A percentile compares a stretch with the other conserved stretches of the same genome.
Conservation (phyloP, 148 eudicot genomes). For the Fagopyrum esculentum region DNA sequence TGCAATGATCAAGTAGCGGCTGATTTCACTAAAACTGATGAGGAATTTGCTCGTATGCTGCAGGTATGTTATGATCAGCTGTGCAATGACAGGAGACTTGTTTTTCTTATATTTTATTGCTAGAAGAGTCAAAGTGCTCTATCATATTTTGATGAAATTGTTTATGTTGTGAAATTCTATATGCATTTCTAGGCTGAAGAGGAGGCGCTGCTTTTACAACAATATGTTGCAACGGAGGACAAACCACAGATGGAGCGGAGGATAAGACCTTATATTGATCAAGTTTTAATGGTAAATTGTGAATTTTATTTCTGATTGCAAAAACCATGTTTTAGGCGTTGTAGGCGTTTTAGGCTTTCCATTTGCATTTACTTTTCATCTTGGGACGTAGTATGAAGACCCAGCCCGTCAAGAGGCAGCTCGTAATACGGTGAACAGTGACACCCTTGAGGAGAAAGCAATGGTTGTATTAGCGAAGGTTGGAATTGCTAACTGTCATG, state of each 20-base stretch:
- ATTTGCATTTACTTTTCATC: constrained; percentile 3
- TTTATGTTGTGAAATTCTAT: neutral
- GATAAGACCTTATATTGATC: constrained; percentile 60
- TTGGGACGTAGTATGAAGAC: constrained; percentile 69
- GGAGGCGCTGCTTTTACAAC: constrained; percentile 85
- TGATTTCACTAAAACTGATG: constrained; percentile 48
- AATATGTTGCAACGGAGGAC: constrained; percentile 40
- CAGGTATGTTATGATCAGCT: constrained; percentile 42
- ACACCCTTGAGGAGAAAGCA: constrained; percentile 88
- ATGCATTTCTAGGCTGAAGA: constrained; percentile 63
- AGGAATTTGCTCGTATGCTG: constrained; percentile 78
- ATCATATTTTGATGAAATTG: neutral
- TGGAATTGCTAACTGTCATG: constrained; percentile 5
- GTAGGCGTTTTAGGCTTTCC: neutral
- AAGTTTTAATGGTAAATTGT: constrained; percentile 59
- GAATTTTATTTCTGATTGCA: neutral
- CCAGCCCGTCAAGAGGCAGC: constrained; percentile 72
- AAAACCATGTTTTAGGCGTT: neutral
- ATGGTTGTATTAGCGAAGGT: constrained; percentile 77
- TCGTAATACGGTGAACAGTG: constrained; percentile 69
- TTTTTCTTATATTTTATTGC: neutral
- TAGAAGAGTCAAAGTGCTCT: neutral
- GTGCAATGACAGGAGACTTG: neutral
- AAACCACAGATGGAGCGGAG: constrained; percentile 46
- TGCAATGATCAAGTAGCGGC: constrained; percentile 18